Evolutionary conservation across 129 eudicot species (phyloP).

Genomic region (Lactuca saligna): DNA sequence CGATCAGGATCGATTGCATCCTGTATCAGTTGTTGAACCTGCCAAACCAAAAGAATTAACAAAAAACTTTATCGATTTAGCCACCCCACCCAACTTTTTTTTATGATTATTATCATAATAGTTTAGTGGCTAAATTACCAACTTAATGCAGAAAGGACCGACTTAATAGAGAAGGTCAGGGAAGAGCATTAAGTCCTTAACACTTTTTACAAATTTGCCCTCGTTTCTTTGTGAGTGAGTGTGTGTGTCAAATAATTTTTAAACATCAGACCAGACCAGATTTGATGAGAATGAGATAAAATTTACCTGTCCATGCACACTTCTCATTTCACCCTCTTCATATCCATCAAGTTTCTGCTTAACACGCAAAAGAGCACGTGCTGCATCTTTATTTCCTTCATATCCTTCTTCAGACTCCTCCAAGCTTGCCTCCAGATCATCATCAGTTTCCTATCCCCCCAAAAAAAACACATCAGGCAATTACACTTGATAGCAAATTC

Average conservation of each 20-base stretch:
- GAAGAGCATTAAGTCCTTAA: too few relatives aligned
- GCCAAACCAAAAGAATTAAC: conserved; percentile 10
- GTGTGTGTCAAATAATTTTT: too few relatives aligned
- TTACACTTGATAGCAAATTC: too few relatives aligned
- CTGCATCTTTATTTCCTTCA: conserved; percentile 98
- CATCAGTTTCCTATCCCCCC: conserved; percentile 64
- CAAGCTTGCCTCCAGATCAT: conserved; percentile 72
- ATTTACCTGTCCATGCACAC: conserved; percentile 92
- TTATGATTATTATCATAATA: too few relatives aligned
- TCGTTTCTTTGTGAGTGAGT: too few relatives aligned
- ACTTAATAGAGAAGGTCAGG: too few relatives aligned
- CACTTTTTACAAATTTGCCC: too few relatives aligned
- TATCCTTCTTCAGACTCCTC: conserved; percentile 78
- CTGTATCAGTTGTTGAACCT: conserved; percentile 96
- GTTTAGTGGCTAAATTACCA: too few relatives aligned
- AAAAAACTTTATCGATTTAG: too few relatives aligned
- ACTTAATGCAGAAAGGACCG: too few relatives aligned
- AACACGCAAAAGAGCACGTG: conserved; percentile 95
- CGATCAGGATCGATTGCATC: conserved; percentile 95
- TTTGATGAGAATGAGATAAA: neutral
- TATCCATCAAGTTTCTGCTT: conserved; percentile 98
- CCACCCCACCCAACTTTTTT: too few relatives aligned
- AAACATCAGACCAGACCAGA: too few relatives aligned
- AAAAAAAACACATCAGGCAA: neutral
- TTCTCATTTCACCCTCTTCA: conserved; percentile 99